Conservation (phyloP, 306 rosid genomes). For the Ormosia emarginata region DNA sequence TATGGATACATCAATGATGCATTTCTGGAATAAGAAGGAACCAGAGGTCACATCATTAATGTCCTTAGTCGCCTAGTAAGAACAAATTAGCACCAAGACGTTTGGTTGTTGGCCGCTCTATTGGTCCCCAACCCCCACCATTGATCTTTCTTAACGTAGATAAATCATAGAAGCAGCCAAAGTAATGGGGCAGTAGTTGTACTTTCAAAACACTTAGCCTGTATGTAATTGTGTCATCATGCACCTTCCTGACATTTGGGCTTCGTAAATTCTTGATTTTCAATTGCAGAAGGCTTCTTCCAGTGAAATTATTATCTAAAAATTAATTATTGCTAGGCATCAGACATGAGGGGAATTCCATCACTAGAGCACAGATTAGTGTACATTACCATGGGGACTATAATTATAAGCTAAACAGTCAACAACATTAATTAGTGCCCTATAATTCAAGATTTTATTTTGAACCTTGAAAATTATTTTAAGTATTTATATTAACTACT, state of each 20-base stretch:
- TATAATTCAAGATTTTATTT: too few species aligned
- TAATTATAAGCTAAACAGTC: too few species aligned
- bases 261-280: neutral
- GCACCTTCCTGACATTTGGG: conserved; percentile 13
- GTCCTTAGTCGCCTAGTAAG: conserved; percentile 11
- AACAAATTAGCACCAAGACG: conserved; percentile 18
- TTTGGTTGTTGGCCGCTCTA: neutral
- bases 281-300: neutral
- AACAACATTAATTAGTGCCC: too few species aligned
- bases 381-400: too few species aligned
- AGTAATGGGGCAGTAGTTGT: neutral
- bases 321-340: neutral
- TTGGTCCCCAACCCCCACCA: conserved; percentile 3
- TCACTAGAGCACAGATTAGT: too few species aligned
- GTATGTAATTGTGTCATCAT: conserved; percentile 6
- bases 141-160: neutral
- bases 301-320: neutral
- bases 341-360: too few species aligned
- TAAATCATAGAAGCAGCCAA: neutral
- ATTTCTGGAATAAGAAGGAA: conserved; percentile 10
- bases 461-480: too few species aligned
- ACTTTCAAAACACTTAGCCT: conserved; percentile 4
- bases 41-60: neutral
- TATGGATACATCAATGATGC: conserved; percentile 10
- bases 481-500: too few species aligned